These are phyloP conservation scores for Canariomyces notabilis DNA, from an alignment of 2,329 filamentous ascomycete genomes.

Conservation along the genomic window DNA sequence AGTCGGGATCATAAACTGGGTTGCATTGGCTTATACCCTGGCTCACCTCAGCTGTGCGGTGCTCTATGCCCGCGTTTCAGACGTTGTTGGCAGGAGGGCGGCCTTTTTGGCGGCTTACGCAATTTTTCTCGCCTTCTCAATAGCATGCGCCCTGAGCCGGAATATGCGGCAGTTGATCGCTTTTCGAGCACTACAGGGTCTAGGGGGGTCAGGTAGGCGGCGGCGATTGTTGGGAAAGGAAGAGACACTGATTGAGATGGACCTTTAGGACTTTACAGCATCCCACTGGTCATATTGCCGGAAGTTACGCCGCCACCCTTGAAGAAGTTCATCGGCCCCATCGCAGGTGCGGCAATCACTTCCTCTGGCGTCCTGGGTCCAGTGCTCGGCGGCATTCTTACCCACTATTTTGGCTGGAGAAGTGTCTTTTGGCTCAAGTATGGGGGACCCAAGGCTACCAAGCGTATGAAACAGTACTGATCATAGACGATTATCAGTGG, in stretches of 20 bases:
- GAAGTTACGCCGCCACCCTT: constrained; percentile 42
- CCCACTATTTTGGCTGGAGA: constrained; percentile 45
- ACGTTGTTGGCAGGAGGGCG: constrained; percentile 49
- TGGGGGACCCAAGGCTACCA: constrained; percentile 25
- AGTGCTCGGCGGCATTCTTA: constrained; percentile 47
- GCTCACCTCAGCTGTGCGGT: constrained; percentile 54
- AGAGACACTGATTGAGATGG: not conserved
- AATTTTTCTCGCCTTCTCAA: constrained; percentile 52
- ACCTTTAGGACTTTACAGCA: constrained; percentile 44
- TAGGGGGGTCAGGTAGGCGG: constrained; percentile 47
- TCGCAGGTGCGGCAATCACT: constrained; percentile 47
- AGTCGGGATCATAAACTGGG: constrained; percentile 45
- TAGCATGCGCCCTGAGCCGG: constrained; percentile 47
- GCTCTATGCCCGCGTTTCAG: constrained; percentile 49
- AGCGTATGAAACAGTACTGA: constrained; percentile 10
- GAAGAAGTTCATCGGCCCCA: constrained; percentile 39
- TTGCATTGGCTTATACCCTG: constrained; percentile 52
- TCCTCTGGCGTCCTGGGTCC: constrained; percentile 47
- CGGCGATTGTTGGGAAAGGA: not conserved
- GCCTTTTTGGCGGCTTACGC: constrained; percentile 47
- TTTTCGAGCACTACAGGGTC: constrained; percentile 45
- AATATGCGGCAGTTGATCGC: constrained; percentile 43
- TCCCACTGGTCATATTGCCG: constrained; percentile 51
- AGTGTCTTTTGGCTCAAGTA: constrained; percentile 59
- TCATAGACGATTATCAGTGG: constrained; percentile 34